phyloP scores from a whole-genome alignment of 2,329 filamentous ascomycete genomes.

The Sporothrix schenckii region DNA sequence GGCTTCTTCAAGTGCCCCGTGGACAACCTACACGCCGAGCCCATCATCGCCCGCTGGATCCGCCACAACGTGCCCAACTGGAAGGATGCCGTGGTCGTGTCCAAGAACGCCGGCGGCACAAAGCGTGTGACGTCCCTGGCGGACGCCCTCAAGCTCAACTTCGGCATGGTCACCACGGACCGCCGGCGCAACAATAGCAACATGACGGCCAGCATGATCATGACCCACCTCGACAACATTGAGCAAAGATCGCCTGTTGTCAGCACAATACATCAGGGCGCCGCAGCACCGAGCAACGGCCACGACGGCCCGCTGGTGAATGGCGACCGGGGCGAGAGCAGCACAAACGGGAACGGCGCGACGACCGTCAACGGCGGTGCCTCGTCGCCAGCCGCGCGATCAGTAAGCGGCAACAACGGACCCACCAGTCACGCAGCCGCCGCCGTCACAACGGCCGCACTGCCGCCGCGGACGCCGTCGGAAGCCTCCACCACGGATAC shows the following conservation, averaged over 20 bases:
- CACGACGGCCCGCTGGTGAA: not conserved
- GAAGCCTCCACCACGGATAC: conserved; percentile 17
- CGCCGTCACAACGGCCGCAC: not conserved
- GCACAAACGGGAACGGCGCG: not conserved
- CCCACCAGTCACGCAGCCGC: not conserved
- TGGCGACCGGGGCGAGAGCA: not conserved
- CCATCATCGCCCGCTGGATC: conserved; percentile 94
- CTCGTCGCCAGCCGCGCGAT: not conserved
- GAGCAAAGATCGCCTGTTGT: conserved; percentile 44
- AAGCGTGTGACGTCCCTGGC: conserved; percentile 96
- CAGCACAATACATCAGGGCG: conserved; percentile 26
- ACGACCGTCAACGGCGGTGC: not conserved
- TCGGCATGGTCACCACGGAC: conserved; percentile 92
- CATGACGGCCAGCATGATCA: conserved; percentile 73
- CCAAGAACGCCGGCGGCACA: conserved; percentile 96
- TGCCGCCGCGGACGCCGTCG: not conserved
- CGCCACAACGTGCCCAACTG: conserved; percentile 83
- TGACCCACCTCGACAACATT: conserved; percentile 66
- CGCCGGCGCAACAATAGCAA: conserved; percentile 67
- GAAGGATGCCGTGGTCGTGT: conserved; percentile 92
- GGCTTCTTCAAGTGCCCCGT: conserved; percentile 98
- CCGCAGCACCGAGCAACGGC: not conserved
- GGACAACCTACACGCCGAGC: conserved; percentile 95
- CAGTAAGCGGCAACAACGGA: not conserved
- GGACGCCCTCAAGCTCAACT: conserved; percentile 94